Percentiles rank a stretch among this genome's conserved stretches.
phyloP scores from a whole-genome alignment of 768 basidiomycete species.

The Trametes cinnabarina region DNA sequence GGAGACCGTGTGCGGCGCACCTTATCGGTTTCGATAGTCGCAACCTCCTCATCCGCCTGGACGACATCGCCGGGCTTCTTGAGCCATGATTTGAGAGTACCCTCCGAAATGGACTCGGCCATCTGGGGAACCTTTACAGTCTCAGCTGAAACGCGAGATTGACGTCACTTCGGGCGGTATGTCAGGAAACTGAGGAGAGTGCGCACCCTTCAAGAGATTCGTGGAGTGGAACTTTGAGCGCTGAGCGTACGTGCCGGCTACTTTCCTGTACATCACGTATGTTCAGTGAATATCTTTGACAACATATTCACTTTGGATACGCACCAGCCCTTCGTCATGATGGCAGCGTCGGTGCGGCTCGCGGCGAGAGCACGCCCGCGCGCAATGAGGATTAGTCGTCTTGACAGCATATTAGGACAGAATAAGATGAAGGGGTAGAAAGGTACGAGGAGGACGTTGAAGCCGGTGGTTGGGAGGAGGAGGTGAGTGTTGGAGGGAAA shows the following conservation, averaged over 20 bases:
- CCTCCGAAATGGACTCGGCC: conserved; percentile 98
- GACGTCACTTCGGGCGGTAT: conserved; percentile 20
- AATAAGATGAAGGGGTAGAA: neutral
- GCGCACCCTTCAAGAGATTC: conserved; percentile 64
- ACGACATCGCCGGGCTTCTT: conserved; percentile 93
- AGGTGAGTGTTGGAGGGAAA: conserved; percentile 8
- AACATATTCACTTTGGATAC: conserved; percentile 14
- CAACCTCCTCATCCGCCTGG: conserved; percentile 91
- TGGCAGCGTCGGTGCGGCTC: conserved; percentile 35
- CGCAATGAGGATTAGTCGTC: conserved; percentile 64
- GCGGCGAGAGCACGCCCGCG: conserved; percentile 49
- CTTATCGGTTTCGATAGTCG: conserved; percentile 99
- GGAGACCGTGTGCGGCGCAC: conserved; percentile 38
- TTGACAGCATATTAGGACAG: conserved; percentile 56
- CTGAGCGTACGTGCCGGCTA: conserved; percentile 44
- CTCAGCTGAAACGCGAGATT: conserved; percentile 53
- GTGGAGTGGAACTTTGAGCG: conserved; percentile 70
- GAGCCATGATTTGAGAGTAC: conserved; percentile 91
- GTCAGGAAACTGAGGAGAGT: neutral
- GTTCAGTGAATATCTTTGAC: conserved; percentile 16
- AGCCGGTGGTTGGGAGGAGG: neutral
- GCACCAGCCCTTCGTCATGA: conserved; percentile 50
- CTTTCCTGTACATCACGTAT: conserved; percentile 38
- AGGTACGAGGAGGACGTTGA: neutral
- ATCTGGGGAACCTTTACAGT: conserved; percentile 95